phyloP scores from a whole-genome alignment of 176 grass and related monocot species.

The Lolium multiflorum region DNA sequence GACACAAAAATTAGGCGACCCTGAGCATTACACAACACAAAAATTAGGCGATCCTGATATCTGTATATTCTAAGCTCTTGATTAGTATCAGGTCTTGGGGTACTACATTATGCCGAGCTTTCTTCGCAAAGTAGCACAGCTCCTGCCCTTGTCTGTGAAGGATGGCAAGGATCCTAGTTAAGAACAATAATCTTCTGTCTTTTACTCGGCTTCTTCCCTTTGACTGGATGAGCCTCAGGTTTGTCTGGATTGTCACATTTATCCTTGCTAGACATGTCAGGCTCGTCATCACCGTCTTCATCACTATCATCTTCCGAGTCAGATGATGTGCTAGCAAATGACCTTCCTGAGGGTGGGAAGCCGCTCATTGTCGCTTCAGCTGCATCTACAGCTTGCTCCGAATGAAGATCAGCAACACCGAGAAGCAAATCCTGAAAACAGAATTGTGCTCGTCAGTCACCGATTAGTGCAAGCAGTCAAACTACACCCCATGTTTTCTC shows the following conservation, averaged over 20 bases:
- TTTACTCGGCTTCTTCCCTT: slow-evolving; percentile 60
- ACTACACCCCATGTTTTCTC: neutral
- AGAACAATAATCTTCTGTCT: slow-evolving; percentile 84
- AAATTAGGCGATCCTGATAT: neutral
- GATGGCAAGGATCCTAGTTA: slow-evolving; percentile 44
- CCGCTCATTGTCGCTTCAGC: slow-evolving; percentile 70
- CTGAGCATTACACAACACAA: slow-evolving; percentile 32
- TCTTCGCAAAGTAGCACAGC: neutral
- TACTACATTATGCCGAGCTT: slow-evolving; percentile 5
- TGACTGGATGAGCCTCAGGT: neutral
- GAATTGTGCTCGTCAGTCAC: neutral
- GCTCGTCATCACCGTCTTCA: slow-evolving; percentile 34
- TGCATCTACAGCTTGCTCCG: slow-evolving; percentile 71
- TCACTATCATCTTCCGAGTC: slow-evolving; percentile 55
- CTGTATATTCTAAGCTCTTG: neutral
- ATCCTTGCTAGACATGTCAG: slow-evolving; percentile 11
- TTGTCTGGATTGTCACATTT: slow-evolving; percentile 35
- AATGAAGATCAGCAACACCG: slow-evolving; percentile 80
- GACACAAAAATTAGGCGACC: neutral
- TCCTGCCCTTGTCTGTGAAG: neutral
- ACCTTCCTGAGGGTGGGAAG: slow-evolving; percentile 41
- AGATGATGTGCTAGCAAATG: slow-evolving; percentile 54
- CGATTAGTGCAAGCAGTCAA: slow-evolving; percentile 14
- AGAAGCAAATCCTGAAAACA: slow-evolving; percentile 83
- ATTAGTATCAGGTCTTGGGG: slow-evolving; percentile 7